phyloP scores from a whole-genome alignment of 805 yeast species.

The Metschnikowia cerradonensis region DNA sequence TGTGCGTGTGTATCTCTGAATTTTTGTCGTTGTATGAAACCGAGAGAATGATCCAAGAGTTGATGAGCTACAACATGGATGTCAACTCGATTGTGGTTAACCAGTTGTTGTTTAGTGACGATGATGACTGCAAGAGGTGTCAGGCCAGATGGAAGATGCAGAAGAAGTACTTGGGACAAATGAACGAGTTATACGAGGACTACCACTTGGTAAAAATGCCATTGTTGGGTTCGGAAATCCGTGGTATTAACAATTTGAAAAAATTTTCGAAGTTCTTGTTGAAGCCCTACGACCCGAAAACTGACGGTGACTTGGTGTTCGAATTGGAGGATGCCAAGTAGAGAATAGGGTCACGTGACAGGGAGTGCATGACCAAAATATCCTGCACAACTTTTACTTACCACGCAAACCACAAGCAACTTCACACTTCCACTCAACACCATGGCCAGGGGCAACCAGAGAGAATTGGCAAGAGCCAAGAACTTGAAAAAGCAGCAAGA shows the following conservation, averaged over 20 bases:
- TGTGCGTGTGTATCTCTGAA: slow-evolving; percentile 97
- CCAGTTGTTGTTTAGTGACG: slow-evolving; percentile 85
- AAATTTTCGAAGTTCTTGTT: slow-evolving; percentile 79
- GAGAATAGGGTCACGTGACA: not conserved
- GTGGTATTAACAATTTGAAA: slow-evolving; percentile 84
- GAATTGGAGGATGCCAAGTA: slow-evolving; percentile 48
- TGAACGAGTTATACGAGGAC: slow-evolving; percentile 94
- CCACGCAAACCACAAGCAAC: not conserved
- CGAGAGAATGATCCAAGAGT: slow-evolving; percentile 95
- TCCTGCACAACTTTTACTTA: not conserved
- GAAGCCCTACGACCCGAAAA: slow-evolving; percentile 68
- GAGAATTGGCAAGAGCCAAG: slow-evolving; percentile 90
- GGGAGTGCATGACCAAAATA: not conserved
- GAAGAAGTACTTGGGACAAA: slow-evolving; percentile 88
- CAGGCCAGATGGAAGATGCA: slow-evolving; percentile 94
- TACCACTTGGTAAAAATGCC: slow-evolving; percentile 97
- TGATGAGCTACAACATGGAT: slow-evolving; percentile 91
- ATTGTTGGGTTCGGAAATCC: slow-evolving; percentile 86
- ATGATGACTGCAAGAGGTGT: slow-evolving; percentile 84
- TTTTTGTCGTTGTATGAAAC: slow-evolving; percentile 94
- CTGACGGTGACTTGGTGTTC: slow-evolving; percentile 50
- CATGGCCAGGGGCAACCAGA: slow-evolving; percentile 94
- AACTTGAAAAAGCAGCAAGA: slow-evolving; percentile 76
- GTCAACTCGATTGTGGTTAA: slow-evolving; percentile 95
- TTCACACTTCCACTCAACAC: not conserved